Percentiles rank a stretch among this genome's conserved stretches.
phyloP scores from a whole-genome alignment of 257 asterid genomes.

The Fraxinus quadrangulata region DNA sequence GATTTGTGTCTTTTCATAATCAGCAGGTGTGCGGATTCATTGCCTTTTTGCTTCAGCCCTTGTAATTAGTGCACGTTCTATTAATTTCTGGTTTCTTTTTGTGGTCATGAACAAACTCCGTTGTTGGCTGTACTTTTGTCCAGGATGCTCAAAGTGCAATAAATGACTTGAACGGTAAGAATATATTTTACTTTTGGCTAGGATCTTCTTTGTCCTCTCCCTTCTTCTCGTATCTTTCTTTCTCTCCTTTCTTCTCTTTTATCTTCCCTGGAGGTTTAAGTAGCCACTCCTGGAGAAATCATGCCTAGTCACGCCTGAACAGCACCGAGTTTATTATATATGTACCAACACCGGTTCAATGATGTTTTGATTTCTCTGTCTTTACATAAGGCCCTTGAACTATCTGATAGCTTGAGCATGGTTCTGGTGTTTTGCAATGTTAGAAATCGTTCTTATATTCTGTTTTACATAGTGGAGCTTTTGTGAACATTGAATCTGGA shows the following conservation, averaged over 20 bases:
- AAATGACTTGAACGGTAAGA: conserved; percentile 76
- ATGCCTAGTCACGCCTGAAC: too few relatives aligned
- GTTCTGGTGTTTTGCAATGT: too few relatives aligned
- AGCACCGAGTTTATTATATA: neutral
- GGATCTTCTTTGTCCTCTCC: neutral
- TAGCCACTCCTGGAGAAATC: too few relatives aligned
- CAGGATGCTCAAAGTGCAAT: conserved; percentile 91
- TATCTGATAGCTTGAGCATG: neutral
- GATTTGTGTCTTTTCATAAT: conserved; percentile 79
- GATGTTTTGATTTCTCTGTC: too few relatives aligned
- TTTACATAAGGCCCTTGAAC: neutral
- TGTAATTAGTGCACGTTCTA: too few relatives aligned
- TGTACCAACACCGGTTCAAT: neutral
- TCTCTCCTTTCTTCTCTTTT: conserved; percentile 1
- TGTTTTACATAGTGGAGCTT: too few relatives aligned
- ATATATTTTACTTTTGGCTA: conserved; percentile 2
- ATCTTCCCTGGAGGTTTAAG: neutral
- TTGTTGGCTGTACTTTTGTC: conserved; percentile 12
- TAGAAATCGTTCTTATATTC: too few relatives aligned
- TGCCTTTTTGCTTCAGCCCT: neutral
- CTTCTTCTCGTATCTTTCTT: neutral
- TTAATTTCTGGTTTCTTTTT: neutral
- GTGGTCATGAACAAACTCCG: conserved; percentile 1
- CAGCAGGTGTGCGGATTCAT: conserved; percentile 59
- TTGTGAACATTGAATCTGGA: too few relatives aligned